Base-by-base conservation (phyloP, 345 rosid species). In the Eucalyptus dawsonii region DNA sequence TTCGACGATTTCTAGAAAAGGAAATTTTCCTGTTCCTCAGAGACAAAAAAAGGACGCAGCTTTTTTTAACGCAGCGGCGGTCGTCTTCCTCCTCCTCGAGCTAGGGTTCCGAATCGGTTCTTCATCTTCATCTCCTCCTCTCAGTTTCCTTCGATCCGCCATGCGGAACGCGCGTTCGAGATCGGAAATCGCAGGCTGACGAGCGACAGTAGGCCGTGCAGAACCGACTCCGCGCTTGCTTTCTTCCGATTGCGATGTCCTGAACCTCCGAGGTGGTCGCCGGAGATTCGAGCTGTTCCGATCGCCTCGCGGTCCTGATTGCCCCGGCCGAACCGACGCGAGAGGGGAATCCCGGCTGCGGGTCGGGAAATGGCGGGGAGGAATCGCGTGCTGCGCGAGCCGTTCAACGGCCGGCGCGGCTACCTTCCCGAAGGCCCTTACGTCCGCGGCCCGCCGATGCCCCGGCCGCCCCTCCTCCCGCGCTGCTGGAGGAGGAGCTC, bases 401-500 rank as follows among this genome's bases (percentile, higher is more conserved):
- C 89, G 53, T 95, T 92, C 89, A 93, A 91, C 88, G 97, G 95
- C 87, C 91, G 97, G 19, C 96, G 95, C 86, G 96, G 95, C 76
- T 95, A 88, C 85, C 95, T 94, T 19, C 94, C 93, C 8, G 98
- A 96, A 87, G 93, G 97, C 88, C 91, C 96, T 58, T 96, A 91
- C 88, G 87, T 93, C 29, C 94, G 95, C 44, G 99, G 93, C 40
- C 98, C 95, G 89, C 97, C 94, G 88, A 7, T 95, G 92, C 91
- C 92, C 53, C 95, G 94, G 65, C 95, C 92, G 22, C 95, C 94
- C 97, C 95, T 47, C 99, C 96, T 51, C 97, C 96, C 85, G 96
- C 95, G 65, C 89, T 97, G 87, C 89, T 97, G 94, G 96, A 97
- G 90, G 99, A 97, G 88, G 99, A 98, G 90, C 97, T 98, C 80